Percentiles rank a stretch among this genome's conserved stretches.
phyloP scores from a whole-genome alignment of 139 green algal species.

The Chlamydomonas sp. region DNA sequence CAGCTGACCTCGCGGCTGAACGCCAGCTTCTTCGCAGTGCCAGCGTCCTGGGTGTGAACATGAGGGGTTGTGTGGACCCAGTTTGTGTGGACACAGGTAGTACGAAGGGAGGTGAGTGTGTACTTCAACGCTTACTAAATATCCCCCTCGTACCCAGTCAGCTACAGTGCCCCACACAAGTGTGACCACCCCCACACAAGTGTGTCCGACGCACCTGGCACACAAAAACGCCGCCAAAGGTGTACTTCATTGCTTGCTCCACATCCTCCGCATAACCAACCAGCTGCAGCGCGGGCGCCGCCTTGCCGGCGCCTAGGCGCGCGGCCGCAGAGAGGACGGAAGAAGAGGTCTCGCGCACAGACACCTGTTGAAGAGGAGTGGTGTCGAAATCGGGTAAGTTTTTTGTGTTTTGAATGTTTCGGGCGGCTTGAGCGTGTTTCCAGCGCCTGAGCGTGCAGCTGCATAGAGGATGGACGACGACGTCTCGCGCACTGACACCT shows the following conservation, averaged over 20 bases:
- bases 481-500: too few relatives aligned
- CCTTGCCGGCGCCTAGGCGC: constrained; percentile 45
- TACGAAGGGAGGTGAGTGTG: not conserved
- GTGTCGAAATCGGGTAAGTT: too few relatives aligned
- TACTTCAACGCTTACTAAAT: too few relatives aligned
- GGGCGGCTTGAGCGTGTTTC: too few relatives aligned
- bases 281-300: constrained; percentile 75
- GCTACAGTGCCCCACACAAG: not conserved
- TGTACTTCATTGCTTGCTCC: constrained; percentile 84
- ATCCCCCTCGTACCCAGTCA: not conserved
- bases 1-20: constrained; percentile 78
- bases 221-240: constrained; percentile 88
- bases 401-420: too few relatives aligned
- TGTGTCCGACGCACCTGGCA: constrained; percentile 87
- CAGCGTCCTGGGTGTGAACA: constrained; percentile 53
- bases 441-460: constrained; percentile 40
- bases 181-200: not conserved
- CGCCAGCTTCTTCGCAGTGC: constrained; percentile 82
- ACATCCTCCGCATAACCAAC: constrained; percentile 69
- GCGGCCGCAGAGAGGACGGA: constrained; percentile 35
- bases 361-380: too few relatives aligned
- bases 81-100: not conserved
- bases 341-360: too few relatives aligned
- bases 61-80: not conserved
- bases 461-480: constrained; percentile 22